Conservation (phyloP, 305 asterid genomes). For the Andrographis paniculata region DNA sequence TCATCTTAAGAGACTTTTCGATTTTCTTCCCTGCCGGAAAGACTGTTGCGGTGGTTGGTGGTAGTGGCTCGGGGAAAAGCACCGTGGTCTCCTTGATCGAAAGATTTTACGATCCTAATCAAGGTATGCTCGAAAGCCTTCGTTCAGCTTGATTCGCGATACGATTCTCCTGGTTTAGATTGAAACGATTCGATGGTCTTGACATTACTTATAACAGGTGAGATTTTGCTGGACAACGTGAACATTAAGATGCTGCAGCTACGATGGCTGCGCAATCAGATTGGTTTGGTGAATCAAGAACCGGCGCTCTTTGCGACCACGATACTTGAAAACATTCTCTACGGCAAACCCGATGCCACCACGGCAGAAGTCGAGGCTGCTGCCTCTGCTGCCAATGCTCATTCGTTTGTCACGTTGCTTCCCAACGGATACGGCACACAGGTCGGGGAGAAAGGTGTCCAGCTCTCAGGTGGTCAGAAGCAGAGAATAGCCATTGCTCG, state of each 20-base stretch:
- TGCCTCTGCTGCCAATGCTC: conserved; percentile 93
- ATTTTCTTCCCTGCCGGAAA: conserved; percentile 95
- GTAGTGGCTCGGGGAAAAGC: conserved; percentile 99
- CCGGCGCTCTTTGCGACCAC: conserved; percentile 98
- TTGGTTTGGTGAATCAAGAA: conserved; percentile 97
- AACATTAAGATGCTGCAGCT: conserved; percentile 81
- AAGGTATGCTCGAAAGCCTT: conserved; percentile 43
- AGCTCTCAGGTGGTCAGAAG: conserved; percentile 14
- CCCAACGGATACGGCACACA: conserved; percentile 93
- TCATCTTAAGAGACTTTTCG: conserved; percentile 83
- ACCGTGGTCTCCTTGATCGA: conserved; percentile 86
- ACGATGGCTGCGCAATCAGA: conserved; percentile 88
- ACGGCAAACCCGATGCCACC: conserved; percentile 92
- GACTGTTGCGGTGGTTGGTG: conserved; percentile 95
- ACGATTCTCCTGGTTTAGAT: neutral
- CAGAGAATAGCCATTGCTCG: conserved; percentile 68
- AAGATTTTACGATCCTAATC: conserved; percentile 88
- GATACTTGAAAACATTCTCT: conserved; percentile 83
- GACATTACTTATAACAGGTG: conserved; percentile 46
- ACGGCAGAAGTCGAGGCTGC: conserved; percentile 94
- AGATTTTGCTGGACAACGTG: conserved; percentile 72
- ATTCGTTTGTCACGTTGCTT: conserved; percentile 77
- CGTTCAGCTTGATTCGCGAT: neutral
- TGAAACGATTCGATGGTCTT: conserved; percentile 2
- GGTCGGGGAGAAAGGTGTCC: conserved; percentile 91